Conservation (phyloP, 345 rosid species). For the Bruguiera gymnorhiza region DNA sequence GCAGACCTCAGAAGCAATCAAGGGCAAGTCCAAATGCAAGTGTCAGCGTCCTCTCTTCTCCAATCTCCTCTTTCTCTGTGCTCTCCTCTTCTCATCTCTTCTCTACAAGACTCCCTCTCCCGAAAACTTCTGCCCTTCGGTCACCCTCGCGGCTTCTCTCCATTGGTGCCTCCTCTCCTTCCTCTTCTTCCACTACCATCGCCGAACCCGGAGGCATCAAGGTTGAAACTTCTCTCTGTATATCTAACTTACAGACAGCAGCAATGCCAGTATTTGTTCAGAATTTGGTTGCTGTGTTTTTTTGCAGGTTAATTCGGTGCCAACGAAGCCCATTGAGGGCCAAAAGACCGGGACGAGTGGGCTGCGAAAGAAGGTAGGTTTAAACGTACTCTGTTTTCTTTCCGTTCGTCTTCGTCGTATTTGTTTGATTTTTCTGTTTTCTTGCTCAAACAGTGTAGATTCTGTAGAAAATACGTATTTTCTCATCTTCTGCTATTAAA, state of each 20-base stretch:
- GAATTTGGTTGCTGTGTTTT: neutral
- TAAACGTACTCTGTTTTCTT: neutral
- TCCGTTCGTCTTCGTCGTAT: neutral
- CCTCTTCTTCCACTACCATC: conserved; percentile 53
- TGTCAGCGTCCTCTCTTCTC: neutral
- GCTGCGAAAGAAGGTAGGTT: conserved; percentile 73
- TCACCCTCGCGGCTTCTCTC: conserved; percentile 14
- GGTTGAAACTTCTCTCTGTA: conserved; percentile 30
- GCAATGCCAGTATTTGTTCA: neutral
- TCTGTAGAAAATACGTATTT: neutral
- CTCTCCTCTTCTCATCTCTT: conserved; percentile 24
- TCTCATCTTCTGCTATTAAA: neutral
- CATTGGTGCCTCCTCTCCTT: conserved; percentile 39
- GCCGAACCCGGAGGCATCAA: conserved; percentile 73
- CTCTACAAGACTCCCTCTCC: conserved; percentile 27
- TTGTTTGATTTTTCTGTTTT: neutral
- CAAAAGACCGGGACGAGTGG: conserved; percentile 89
- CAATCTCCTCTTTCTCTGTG: conserved; percentile 27
- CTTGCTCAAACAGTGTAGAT: neutral
- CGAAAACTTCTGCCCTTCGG: conserved; percentile 15
- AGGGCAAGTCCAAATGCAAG: conserved; percentile 2
- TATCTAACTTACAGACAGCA: no score
- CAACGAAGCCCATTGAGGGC: conserved; percentile 77
- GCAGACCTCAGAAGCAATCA: conserved; percentile 1
- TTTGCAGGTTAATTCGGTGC: conserved; percentile 53